phyloP scores from a whole-genome alignment of 2,329 filamentous ascomycete genomes.

The Pseudohalonectria lignicola region DNA sequence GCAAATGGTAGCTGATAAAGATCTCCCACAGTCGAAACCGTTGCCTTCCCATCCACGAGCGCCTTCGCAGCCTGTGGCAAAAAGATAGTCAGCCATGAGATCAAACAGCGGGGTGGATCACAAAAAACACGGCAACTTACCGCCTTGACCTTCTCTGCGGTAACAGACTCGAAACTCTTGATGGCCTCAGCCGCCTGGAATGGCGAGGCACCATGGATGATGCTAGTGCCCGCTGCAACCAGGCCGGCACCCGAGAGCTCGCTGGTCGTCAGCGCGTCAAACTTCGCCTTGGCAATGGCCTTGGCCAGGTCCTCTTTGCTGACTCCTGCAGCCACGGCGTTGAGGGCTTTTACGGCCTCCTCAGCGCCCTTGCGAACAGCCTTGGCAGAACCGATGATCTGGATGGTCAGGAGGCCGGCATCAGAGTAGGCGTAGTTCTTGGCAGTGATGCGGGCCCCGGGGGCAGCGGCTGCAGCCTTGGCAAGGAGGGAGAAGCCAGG shows the following conservation, averaged over 20 bases:
- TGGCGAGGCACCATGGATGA: slow-evolving; percentile 70
- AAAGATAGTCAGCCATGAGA: neutral
- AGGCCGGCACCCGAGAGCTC: slow-evolving; percentile 70
- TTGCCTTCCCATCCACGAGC: slow-evolving; percentile 78
- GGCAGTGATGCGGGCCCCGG: slow-evolving; percentile 59
- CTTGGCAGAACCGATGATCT: slow-evolving; percentile 63
- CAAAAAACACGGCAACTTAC: slow-evolving; percentile 40
- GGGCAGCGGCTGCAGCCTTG: slow-evolving; percentile 59
- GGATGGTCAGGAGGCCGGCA: slow-evolving; percentile 78
- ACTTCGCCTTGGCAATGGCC: slow-evolving; percentile 88
- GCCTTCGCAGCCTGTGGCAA: slow-evolving; percentile 66
- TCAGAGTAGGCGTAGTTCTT: slow-evolving; percentile 85
- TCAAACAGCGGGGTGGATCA: too few species aligned
- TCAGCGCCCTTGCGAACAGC: slow-evolving; percentile 65
- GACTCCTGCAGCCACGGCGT: slow-evolving; percentile 69
- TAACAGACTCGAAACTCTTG: slow-evolving; percentile 71
- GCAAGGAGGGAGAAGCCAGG: slow-evolving; percentile 83
- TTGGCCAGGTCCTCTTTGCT: slow-evolving; percentile 82
- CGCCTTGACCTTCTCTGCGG: slow-evolving; percentile 72
- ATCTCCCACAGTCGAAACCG: slow-evolving; percentile 83
- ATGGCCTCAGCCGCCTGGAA: slow-evolving; percentile 75
- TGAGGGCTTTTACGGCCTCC: slow-evolving; percentile 69
- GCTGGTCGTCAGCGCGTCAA: slow-evolving; percentile 72
- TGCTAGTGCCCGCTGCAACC: slow-evolving; percentile 72
- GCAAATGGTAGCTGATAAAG: slow-evolving; percentile 84